Evolutionary conservation across 2,329 filamentous ascomycete species (phyloP).

Genomic region (Aureobasidium mangrovei): DNA sequence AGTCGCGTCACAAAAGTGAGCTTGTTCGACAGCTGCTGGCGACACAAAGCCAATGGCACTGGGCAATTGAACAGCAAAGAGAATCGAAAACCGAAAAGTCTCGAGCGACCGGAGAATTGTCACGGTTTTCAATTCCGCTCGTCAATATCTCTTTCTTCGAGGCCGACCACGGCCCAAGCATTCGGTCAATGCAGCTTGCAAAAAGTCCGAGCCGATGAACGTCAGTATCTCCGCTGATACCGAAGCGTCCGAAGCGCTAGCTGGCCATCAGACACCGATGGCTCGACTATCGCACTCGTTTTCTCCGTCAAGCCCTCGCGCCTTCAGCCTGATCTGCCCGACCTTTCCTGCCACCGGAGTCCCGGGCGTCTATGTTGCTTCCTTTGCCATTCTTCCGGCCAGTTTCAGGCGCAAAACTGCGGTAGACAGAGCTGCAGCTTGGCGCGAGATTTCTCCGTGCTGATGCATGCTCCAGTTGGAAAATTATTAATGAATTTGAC

Average conservation of each 20-base stretch:
- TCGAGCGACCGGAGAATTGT: background rate
- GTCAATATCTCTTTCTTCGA: conserved; percentile 10
- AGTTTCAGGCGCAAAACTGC: background rate
- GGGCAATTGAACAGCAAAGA: background rate
- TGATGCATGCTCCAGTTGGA: too few species aligned
- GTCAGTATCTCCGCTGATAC: conserved; percentile 11
- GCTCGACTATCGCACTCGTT: background rate
- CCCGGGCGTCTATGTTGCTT: background rate
- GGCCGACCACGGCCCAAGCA: conserved; percentile 1
- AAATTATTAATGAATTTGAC: too few species aligned
- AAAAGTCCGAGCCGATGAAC: conserved; percentile 7
- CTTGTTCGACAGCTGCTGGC: conserved; percentile 3
- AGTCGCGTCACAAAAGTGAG: conserved; percentile 7
- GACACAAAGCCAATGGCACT: background rate
- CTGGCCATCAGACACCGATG: background rate
- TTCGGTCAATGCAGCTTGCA: conserved; percentile 7
- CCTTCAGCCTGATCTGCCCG: conserved; percentile 6
- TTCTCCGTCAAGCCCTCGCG: conserved; percentile 9
- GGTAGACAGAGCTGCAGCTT: background rate
- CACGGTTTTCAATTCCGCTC: conserved; percentile 7
- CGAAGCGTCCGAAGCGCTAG: conserved; percentile 6
- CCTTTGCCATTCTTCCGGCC: conserved; percentile 1
- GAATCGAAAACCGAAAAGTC: conserved; percentile 1
- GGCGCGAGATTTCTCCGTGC: conserved; percentile 8
- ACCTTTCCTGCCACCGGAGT: background rate